phyloP scores from a whole-genome alignment of 257 asterid species.

The Knoxia roxburghii region DNA sequence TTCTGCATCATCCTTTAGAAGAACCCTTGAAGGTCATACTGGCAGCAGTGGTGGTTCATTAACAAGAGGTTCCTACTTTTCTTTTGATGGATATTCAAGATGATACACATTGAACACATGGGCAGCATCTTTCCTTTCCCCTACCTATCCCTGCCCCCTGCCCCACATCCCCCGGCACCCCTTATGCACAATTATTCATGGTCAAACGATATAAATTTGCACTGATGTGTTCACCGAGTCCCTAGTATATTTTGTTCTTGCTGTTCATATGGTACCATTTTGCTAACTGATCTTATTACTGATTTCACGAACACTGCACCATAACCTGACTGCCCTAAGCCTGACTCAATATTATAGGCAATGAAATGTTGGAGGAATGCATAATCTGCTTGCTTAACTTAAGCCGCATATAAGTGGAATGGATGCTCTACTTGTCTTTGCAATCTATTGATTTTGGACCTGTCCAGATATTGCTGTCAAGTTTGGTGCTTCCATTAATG shows the following conservation, averaged over 20 bases:
- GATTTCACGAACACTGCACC: neutral
- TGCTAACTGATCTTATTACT: neutral
- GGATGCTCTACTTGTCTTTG: neutral
- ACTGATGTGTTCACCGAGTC: neutral
- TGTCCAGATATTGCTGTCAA: neutral
- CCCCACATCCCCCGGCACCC: too few relatives aligned
- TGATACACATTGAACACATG: neutral
- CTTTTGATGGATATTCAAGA: constrained; percentile 4
- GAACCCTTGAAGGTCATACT: constrained; percentile 29
- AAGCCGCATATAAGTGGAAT: neutral
- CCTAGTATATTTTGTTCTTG: neutral
- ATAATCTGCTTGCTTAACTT: neutral
- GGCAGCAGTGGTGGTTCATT: constrained; percentile 25
- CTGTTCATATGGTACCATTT: neutral
- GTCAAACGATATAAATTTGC: neutral
- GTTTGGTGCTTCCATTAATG: neutral
- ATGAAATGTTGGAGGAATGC: neutral
- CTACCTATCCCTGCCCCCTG: neutral
- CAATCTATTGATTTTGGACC: neutral
- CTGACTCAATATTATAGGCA: neutral
- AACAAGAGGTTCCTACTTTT: constrained; percentile 28
- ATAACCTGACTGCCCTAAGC: neutral
- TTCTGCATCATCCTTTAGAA: constrained; percentile 42
- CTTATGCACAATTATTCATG: too few relatives aligned
- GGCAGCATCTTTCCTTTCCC: neutral